phyloP scores from a whole-genome alignment of 129 eudicot genomes.

The Saposhnikovia divaricata region DNA sequence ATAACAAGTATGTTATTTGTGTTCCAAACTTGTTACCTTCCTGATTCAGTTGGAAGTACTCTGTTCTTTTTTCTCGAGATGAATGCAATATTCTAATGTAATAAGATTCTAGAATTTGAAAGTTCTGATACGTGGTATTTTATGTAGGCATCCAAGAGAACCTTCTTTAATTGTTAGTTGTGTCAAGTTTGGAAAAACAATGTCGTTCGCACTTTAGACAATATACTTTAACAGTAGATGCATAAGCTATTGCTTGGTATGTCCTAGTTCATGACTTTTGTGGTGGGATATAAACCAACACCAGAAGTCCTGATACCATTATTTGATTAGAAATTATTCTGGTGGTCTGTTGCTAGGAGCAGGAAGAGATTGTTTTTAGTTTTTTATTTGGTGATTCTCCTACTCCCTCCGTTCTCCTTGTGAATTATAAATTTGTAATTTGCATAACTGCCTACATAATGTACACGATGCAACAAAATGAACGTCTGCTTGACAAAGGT shows the following conservation, averaged over 20 bases:
- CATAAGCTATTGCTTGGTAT: background rate
- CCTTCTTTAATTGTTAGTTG: no score
- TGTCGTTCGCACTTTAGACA: no score
- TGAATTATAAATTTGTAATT: background rate
- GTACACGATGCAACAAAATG: background rate
- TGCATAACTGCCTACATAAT: no score
- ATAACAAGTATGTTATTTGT: conserved; percentile 60
- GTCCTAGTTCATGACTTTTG: background rate
- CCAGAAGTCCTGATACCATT: background rate
- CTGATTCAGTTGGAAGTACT: background rate
- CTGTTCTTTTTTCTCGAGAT: background rate
- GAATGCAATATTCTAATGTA: background rate
- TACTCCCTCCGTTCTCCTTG: background rate
- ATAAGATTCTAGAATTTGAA: background rate
- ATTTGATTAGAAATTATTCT: background rate
- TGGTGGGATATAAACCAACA: background rate
- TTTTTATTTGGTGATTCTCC: background rate
- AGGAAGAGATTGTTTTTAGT: background rate
- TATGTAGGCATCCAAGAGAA: background rate
- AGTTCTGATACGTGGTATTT: background rate
- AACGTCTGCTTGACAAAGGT: background rate
- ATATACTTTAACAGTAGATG: background rate
- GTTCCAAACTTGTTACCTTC: background rate
- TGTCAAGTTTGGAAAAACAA: no score
- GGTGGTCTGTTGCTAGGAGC: background rate